Conservation (phyloP, 306 rosid species). For the Vigna unguiculata region DNA sequence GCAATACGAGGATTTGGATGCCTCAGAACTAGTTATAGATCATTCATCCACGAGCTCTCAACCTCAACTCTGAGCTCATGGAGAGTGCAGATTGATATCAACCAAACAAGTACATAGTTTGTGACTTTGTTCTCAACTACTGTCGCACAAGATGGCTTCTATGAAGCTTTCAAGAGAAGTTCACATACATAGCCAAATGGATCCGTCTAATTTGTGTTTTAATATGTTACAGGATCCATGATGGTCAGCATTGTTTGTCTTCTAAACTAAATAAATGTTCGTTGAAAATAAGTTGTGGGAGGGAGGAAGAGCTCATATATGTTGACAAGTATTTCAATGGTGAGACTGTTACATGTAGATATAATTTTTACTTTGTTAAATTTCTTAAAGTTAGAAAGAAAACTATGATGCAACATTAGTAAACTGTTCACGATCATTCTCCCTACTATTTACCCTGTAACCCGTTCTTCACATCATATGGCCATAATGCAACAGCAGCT, state of each 20-base stretch:
- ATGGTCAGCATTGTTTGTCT: background rate
- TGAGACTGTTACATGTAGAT: background rate
- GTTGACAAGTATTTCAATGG: background rate
- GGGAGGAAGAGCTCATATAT: background rate
- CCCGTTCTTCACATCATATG: background rate
- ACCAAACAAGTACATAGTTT: background rate
- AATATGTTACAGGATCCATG: background rate
- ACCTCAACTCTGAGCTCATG: conserved; percentile 14
- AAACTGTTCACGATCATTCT: background rate
- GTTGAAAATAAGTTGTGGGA: too few relatives aligned
- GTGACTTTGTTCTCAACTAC: background rate
- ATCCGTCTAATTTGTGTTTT: background rate
- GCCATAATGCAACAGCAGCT: background rate
- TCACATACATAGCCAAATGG: background rate
- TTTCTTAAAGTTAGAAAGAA: background rate
- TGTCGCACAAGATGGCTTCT: background rate
- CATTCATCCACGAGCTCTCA: conserved; percentile 5
- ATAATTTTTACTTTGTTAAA: conserved; percentile 2
- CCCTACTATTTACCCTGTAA: background rate
- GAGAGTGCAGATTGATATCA: conserved; percentile 13
- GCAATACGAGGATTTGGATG: conserved; percentile 13
- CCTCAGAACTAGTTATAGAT: conserved; percentile 34
- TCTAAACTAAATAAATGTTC: too few relatives aligned
- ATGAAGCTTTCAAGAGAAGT: background rate
- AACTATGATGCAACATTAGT: background rate